A percentile compares a stretch with the other conserved stretches of the same genome.
phyloP scores from a whole-genome alignment of 2,329 filamentous ascomycete genomes.

The Hirsutella minnesotensis region DNA sequence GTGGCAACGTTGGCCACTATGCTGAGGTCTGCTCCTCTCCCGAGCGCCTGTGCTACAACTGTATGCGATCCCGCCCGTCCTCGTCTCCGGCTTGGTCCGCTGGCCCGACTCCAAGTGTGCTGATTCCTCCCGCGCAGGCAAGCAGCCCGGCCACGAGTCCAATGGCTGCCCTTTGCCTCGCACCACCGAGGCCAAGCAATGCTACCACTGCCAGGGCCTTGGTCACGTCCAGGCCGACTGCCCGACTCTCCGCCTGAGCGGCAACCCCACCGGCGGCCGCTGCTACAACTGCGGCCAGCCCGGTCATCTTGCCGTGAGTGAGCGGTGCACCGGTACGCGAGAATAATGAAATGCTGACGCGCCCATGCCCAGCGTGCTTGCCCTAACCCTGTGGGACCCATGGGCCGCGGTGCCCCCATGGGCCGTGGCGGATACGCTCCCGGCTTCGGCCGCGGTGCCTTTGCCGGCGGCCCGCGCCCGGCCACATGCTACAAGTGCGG shows the following conservation, averaged over 20 bases:
- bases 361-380: constrained; percentile 54
- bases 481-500: constrained; percentile 66
- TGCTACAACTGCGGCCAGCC: constrained; percentile 96
- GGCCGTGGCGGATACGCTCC: constrained; percentile 57
- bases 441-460: constrained; percentile 62
- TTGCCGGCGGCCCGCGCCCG: constrained; percentile 54
- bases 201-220: constrained; percentile 98
- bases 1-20: constrained; percentile 71
- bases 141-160: constrained; percentile 91
- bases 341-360: constrained; percentile 5
- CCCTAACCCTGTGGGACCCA: constrained; percentile 56
- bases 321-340: constrained; percentile 1
- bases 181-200: constrained; percentile 98
- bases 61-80: constrained; percentile 42
- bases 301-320: constrained; percentile 77
- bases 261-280: constrained; percentile 67
- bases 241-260: constrained; percentile 87
- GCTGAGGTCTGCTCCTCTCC: constrained; percentile 92
- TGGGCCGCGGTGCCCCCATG: constrained; percentile 55
- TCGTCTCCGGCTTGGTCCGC: neutral
- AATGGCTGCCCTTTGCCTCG: constrained; percentile 94
- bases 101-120: neutral
- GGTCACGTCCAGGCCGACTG: constrained; percentile 98
- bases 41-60: constrained; percentile 99
- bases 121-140: constrained; percentile 36